Base-by-base conservation (phyloP, 768 basidiomycete species). In the Collybia mongolica region DNA sequence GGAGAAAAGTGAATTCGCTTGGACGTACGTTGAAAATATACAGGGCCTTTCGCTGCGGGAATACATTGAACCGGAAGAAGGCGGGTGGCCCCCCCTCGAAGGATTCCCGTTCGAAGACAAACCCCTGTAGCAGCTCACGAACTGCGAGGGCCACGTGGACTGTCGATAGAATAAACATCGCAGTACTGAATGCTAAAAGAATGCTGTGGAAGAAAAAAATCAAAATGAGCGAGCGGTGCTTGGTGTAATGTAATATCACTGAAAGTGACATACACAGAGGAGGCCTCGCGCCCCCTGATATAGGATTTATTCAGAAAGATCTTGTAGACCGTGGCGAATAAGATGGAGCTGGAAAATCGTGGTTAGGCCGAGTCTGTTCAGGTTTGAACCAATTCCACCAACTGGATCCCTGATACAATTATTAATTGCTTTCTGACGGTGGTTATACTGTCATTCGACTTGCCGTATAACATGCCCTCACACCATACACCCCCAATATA, bases 401-500 rank as follows among this genome's bases (percentile, higher is more conserved):
- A 64, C 64, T 65, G 64, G 15, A 65, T 59, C 37, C 64, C 64
- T 65, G 12, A 14, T 17, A 17, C 24, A 35, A 49, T 19, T 2
- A 22, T 47, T 22, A 36, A 20, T 12, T 17, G 1, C 44, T 19
- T n/a, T 14, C 19, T 15, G 19, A 39, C 11, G n/a, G 6, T 5
- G 3, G 24, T 26, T 7, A 26, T 7, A 2, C 7, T 19, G 37
- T n/a, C 7, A 37, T n/a, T 19, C 19, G 8, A 40, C 60, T 32
- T 46, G 59, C 65, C 65, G 44, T 64, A 66, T 11, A 66, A 36
- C 20, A 66, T 59, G 14, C 61, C 65, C 46, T 66, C 63, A 26
- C 59, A 55, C 65, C 65, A 66, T n/a, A 66, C 56, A 11, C 63
- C 65, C n/a, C 59, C 61, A 22, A 66, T 61, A 49, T 66, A 66